Conservation (phyloP, 2,329 filamentous ascomycete genomes). For the Penicillium palitans region DNA sequence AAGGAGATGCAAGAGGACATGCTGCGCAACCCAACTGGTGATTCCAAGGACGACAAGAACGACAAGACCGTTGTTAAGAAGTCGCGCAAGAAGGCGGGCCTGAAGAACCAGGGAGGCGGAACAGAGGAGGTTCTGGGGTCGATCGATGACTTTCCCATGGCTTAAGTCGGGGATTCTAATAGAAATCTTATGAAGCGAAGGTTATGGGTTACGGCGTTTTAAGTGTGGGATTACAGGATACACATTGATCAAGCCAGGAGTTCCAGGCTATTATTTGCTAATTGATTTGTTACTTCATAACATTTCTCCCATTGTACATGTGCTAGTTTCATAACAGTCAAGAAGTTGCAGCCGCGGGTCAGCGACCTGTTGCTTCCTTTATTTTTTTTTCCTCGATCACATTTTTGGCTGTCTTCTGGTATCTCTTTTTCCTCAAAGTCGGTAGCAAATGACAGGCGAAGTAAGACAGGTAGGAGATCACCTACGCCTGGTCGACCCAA, state of each 20-base stretch:
- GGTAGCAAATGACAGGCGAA: background rate
- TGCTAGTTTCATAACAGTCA: background rate
- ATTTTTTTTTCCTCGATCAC: background rate
- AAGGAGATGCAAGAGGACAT: constrained; percentile 47
- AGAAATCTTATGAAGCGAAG: background rate
- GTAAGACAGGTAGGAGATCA: constrained; percentile 18
- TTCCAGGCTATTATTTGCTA: constrained; percentile 5
- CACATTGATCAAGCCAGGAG: constrained; percentile 6
- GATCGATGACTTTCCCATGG: constrained; percentile 37
- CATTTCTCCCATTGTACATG: background rate
- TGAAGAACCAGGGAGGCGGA: constrained; percentile 34
- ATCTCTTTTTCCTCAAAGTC: background rate
- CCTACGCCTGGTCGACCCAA: constrained; percentile 47
- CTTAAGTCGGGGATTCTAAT: background rate
- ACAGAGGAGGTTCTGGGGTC: constrained; percentile 44
- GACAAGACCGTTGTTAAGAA: constrained; percentile 32
- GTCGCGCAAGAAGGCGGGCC: constrained; percentile 32
- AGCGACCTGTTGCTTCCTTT: background rate
- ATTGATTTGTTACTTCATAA: background rate
- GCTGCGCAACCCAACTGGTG: constrained; percentile 43
- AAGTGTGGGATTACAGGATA: constrained; percentile 4
- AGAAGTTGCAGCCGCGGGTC: background rate
- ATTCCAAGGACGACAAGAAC: constrained; percentile 36
- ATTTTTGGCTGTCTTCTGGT: background rate
- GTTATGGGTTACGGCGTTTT: constrained; percentile 11